Evolutionary conservation across 2,329 filamentous ascomycete species (phyloP).

Genomic region (Penicillium palitans): DNA sequence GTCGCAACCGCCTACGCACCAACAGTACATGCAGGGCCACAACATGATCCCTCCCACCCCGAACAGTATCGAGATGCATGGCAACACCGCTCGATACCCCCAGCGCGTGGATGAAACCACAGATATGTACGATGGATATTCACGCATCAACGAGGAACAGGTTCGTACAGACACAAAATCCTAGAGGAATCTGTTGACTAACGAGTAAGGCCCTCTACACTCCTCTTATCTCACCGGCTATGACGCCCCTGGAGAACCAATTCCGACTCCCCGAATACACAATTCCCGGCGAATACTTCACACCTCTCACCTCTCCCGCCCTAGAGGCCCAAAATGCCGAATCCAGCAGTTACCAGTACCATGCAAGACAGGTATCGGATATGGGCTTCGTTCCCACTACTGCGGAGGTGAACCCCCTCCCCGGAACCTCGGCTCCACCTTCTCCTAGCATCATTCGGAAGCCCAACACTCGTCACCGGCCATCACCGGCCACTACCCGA

Average conservation of each 20-base stretch:
- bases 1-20: constrained; percentile 24
- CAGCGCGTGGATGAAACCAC: constrained; percentile 43
- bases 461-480: constrained; percentile 37
- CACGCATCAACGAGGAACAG: constrained; percentile 47
- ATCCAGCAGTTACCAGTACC: constrained; percentile 38
- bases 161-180: constrained; percentile 28
- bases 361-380: constrained; percentile 39
- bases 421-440: constrained; percentile 29
- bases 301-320: constrained; percentile 52
- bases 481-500: constrained; percentile 35
- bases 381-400: constrained; percentile 46
- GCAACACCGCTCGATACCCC: constrained; percentile 42
- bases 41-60: constrained; percentile 49
- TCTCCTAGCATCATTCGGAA: constrained; percentile 36
- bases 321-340: constrained; percentile 48
- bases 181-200: not conserved
- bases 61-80: constrained; percentile 51
- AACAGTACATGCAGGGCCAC: constrained; percentile 35
- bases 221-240: constrained; percentile 52
- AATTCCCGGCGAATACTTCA: constrained; percentile 52
- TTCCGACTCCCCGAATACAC: constrained; percentile 51
- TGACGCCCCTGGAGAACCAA: constrained; percentile 51
- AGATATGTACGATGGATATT: constrained; percentile 48
- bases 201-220: constrained; percentile 48
- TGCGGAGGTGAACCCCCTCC: constrained; percentile 40